These are phyloP conservation scores for Entelexis sorbosivorans DNA, from an alignment of 1,139 yeast genomes.

Conservation along the genomic window DNA sequence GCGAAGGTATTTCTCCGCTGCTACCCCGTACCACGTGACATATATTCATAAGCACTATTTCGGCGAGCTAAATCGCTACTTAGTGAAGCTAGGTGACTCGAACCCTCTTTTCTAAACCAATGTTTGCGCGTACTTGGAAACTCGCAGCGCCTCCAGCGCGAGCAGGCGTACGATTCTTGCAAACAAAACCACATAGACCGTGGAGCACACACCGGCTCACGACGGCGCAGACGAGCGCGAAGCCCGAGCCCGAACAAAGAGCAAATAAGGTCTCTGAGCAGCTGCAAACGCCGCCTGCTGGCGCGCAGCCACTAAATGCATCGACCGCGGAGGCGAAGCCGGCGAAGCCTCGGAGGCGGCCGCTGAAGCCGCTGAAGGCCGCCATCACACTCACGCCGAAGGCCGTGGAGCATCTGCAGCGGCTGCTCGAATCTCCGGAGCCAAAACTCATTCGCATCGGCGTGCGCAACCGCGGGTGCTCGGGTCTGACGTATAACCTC, in stretches of 20 bases:
- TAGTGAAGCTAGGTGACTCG: background rate
- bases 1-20: background rate
- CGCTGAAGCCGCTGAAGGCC: slow-evolving; percentile 75
- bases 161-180: slow-evolving; percentile 10
- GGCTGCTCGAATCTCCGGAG: slow-evolving; percentile 62
- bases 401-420: slow-evolving; percentile 61
- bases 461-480: slow-evolving; percentile 92
- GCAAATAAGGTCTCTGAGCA: background rate
- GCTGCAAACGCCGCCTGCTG: background rate
- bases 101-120: background rate
- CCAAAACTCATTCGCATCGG: slow-evolving; percentile 88
- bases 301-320: background rate
- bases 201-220: slow-evolving; percentile 24
- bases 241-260: background rate
- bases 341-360: slow-evolving; percentile 38
- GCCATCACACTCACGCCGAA: slow-evolving; percentile 65
- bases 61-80: background rate
- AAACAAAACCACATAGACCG: slow-evolving; percentile 21
- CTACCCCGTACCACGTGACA: slow-evolving; percentile 5
- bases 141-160: background rate
- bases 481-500: slow-evolving; percentile 82
- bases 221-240: background rate
- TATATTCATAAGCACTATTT: background rate
- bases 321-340: background rate
- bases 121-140: background rate